phyloP scores from a whole-genome alignment of 805 yeast species.

The Metschnikowia baotianmanensis region DNA sequence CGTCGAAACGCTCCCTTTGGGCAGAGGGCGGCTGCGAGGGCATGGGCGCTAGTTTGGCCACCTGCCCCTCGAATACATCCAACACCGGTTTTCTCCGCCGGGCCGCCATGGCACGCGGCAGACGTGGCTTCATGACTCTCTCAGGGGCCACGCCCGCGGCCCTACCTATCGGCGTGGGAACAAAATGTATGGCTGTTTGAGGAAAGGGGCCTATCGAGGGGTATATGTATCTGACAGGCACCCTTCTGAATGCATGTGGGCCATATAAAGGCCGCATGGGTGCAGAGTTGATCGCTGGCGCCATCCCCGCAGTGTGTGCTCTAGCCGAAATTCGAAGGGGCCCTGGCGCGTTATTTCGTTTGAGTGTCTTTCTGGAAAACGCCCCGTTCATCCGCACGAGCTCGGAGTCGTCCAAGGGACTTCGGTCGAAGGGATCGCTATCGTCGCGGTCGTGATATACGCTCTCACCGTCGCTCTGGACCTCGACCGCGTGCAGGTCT shows the following conservation, averaged over 20 bases:
- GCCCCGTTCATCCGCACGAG: slow-evolving; percentile 10
- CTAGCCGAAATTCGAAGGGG: slow-evolving; percentile 12
- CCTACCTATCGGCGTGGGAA: slow-evolving; percentile 12
- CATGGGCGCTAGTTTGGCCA: slow-evolving; percentile 46
- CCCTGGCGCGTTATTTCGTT: slow-evolving; percentile 15
- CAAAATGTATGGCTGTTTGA: slow-evolving; percentile 12
- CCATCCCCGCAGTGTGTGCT: slow-evolving; percentile 1
- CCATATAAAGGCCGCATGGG: slow-evolving; percentile 15
- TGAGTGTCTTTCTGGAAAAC: slow-evolving; percentile 10
- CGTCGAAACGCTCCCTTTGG: slow-evolving; percentile 26
- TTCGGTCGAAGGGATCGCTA: neutral
- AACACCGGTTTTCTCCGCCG: slow-evolving; percentile 16
- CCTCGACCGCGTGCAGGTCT: neutral
- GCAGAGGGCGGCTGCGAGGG: slow-evolving; percentile 52
- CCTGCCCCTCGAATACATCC: slow-evolving; percentile 50
- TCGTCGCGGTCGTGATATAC: neutral
- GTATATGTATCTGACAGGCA: slow-evolving; percentile 15
- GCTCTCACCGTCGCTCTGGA: neutral
- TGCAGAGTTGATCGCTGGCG: slow-evolving; percentile 16
- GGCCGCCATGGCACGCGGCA: slow-evolving; percentile 9
- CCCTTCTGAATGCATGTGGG: slow-evolving; percentile 9
- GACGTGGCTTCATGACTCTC: slow-evolving; percentile 6
- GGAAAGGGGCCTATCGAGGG: slow-evolving; percentile 13
- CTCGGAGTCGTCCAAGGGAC: slow-evolving; percentile 8
- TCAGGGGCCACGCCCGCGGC: slow-evolving; percentile 5